These are phyloP conservation scores for Penicillium concentricum DNA, from an alignment of 2,329 filamentous ascomycete species.

Conservation along the genomic window DNA sequence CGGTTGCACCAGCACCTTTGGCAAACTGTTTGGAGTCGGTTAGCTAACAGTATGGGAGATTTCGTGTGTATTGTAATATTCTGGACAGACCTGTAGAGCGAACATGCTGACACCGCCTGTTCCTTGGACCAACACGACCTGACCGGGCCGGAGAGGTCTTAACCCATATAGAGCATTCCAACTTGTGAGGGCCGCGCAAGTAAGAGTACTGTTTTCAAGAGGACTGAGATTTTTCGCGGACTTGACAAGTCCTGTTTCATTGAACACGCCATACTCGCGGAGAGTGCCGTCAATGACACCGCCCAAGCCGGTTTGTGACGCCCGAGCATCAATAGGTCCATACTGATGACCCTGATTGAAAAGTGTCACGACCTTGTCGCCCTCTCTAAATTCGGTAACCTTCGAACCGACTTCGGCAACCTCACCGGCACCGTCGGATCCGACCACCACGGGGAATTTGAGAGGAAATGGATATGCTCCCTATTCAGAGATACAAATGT, in stretches of 20 bases:
- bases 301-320: constrained; percentile 60
- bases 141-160: constrained; percentile 52
- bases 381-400: constrained; percentile 57
- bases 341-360: constrained; percentile 59
- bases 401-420: constrained; percentile 55
- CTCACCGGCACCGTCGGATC: constrained; percentile 44
- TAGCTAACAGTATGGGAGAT: too few relatives aligned
- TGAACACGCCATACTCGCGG: constrained; percentile 65
- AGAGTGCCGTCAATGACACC: constrained; percentile 67
- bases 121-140: constrained; percentile 59
- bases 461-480: constrained; percentile 35
- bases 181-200: constrained; percentile 62
- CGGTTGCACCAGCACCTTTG: constrained; percentile 50
- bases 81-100: constrained; percentile 48
- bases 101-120: constrained; percentile 62
- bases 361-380: constrained; percentile 58
- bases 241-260: constrained; percentile 65
- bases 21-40: too few relatives aligned
- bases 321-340: constrained; percentile 45
- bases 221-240: constrained; percentile 57
- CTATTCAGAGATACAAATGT: constrained; percentile 22
- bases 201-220: constrained; percentile 57
- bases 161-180: constrained; percentile 68
- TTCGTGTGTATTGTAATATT: too few relatives aligned
- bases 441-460: constrained; percentile 31